Base-by-base conservation (phyloP, 345 rosid species). In the Iberis pinnata region DNA sequence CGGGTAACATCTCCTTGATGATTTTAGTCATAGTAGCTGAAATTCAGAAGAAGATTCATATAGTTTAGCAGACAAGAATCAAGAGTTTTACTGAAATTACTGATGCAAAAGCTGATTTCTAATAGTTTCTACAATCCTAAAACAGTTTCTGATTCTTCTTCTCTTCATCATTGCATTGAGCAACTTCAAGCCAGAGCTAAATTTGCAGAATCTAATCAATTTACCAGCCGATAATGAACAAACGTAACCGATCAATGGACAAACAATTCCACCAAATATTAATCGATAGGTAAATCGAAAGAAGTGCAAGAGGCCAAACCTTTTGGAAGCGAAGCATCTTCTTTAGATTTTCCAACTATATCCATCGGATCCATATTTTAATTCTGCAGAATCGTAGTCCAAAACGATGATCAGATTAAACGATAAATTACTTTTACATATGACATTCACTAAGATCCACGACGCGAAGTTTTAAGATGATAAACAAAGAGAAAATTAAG, bases 21-120 rank as follows among this genome's bases (percentile, higher is more conserved):
- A 93, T 93, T 74, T 93, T 93, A 24, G 99, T 93, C 99, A 93
- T 93, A 6, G 99, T 88, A 35, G 99, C 99, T 93, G 95, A 53
- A 61, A 39, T 35, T 13, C 14, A 16, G 26, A 41, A 17, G 14
- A 67, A 44, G 9, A 29, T n/a, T n/a, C n/a, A 52, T 20, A 32
- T 36, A 39, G 8, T 7, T 35, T 12, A 51, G 19, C 18, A 9
- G 6, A 11, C 35, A 29, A 10, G 1, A 55, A 44, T 0, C 5
- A 8, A 2, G 18, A 35, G 25, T 12, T 4, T 33, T 17, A 15
- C 3, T 3, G 8, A 38, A 49, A 26, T 32, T 9, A n/a, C 29
- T n/a, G n/a, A n/a, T n/a, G n/a, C n/a, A n/a, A n/a, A n/a, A n/a
- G n/a, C n/a, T n/a, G n/a, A n/a, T n/a, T n/a, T 41, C n/a, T 49